Percentiles rank a stretch among this genome's conserved stretches.
Evolutionary conservation across 73 alveolate species (phyloP).

Genomic region (Tetrahymena thermophila): DNA sequence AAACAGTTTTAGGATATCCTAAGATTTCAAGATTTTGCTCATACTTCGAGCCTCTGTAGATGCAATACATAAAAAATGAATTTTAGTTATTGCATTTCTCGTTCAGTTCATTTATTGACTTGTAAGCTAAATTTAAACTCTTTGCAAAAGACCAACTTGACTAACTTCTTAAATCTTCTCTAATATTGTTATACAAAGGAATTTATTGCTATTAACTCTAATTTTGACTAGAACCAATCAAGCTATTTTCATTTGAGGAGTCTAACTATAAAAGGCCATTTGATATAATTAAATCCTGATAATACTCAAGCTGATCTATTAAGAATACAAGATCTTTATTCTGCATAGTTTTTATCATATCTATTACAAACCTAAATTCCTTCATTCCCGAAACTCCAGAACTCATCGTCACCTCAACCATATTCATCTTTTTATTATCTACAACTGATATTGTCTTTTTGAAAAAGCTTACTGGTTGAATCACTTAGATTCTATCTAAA

Average conservation of each 20-base stretch:
- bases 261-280: background rate
- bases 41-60: background rate
- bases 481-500: background rate
- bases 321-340: background rate
- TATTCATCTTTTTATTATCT: background rate
- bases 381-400: background rate
- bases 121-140: background rate
- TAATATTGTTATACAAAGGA: background rate
- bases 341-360: background rate
- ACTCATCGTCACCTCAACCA: background rate
- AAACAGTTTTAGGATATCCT: background rate
- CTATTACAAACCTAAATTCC: background rate
- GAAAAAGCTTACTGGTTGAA: background rate
- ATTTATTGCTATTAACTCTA: too few species aligned
- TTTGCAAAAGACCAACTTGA: background rate
- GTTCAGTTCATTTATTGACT: background rate
- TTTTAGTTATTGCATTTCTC: background rate
- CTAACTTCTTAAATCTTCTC: too few species aligned
- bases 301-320: background rate
- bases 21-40: background rate
- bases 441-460: background rate
- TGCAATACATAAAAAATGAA: background rate
- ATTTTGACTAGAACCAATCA: background rate
- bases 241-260: too few species aligned
- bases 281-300: background rate